Evolutionary conservation across 106 monocot species (phyloP).

Genomic region (Acanthochlamys bracteata): DNA sequence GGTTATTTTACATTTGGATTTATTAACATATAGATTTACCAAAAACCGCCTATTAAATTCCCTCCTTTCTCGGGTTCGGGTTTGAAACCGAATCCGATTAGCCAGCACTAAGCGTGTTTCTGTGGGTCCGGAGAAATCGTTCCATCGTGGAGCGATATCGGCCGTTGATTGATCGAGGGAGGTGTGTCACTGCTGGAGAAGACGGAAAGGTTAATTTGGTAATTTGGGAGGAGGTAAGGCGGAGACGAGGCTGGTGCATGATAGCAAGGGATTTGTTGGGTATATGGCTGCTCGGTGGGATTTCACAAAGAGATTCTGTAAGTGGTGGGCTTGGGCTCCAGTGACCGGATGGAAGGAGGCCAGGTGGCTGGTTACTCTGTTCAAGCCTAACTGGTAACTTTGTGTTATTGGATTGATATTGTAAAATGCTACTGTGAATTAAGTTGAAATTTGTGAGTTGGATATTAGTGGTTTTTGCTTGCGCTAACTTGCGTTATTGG

Average conservation of each 20-base stretch:
- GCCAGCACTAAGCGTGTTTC: no score
- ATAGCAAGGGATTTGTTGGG: slow-evolving; percentile 58
- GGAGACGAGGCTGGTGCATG: slow-evolving; percentile 34
- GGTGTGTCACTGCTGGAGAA: slow-evolving; percentile 72
- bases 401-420: no score
- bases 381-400: slow-evolving; percentile 71
- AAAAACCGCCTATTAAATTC: no score
- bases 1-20: no score
- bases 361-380: slow-evolving; percentile 55
- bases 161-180: slow-evolving; percentile 52
- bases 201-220: slow-evolving; percentile 86
- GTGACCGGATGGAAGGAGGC: slow-evolving; percentile 80
- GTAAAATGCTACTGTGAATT: no score
- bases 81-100: no score
- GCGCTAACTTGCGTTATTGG: no score
- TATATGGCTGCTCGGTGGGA: slow-evolving; percentile 80
- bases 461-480: no score
- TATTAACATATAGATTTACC: no score
- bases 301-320: slow-evolving; percentile 63
- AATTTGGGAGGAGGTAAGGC: slow-evolving; percentile 37
- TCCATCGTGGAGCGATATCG: slow-evolving; percentile 39
- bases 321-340: slow-evolving; percentile 76
- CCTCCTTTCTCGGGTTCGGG: no score
- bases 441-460: no score
- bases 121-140: slow-evolving; percentile 1